These are phyloP conservation scores for Suillus ampliporus DNA, from an alignment of 768 basidiomycete genomes.

Conservation along the genomic window DNA sequence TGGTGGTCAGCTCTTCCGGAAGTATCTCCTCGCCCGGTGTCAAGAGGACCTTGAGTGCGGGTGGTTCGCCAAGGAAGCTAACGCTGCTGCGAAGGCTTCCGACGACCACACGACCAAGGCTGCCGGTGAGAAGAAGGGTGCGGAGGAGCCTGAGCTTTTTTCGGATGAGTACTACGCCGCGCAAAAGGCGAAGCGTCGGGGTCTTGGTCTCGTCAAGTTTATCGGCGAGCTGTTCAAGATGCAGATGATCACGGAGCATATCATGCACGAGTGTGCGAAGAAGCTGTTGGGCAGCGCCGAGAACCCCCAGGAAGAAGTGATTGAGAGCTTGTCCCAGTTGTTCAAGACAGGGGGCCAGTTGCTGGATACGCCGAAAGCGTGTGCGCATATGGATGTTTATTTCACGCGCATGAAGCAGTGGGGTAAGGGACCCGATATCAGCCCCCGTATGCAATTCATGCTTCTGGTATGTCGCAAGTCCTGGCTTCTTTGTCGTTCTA, in stretches of 20 bases:
- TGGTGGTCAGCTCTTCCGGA: conserved; percentile 94
- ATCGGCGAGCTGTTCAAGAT: conserved; percentile 98
- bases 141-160: conserved; percentile 73
- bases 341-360: conserved; percentile 85
- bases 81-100: conserved; percentile 79
- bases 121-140: conserved; percentile 61
- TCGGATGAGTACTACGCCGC: conserved; percentile 97
- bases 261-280: conserved; percentile 99
- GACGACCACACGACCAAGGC: conserved; percentile 84
- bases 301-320: conserved; percentile 95
- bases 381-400: conserved; percentile 89
- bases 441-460: conserved; percentile 93
- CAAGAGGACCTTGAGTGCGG: conserved; percentile 98
- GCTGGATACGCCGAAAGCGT: conserved; percentile 83
- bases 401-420: conserved; percentile 90
- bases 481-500: conserved; percentile 11
- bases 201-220: conserved; percentile 96
- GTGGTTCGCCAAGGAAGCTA: conserved; percentile 88
- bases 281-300: conserved; percentile 89
- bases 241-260: conserved; percentile 95
- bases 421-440: conserved; percentile 72
- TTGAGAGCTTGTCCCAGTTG: conserved; percentile 94
- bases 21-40: conserved; percentile 95
- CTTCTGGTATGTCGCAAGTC: conserved; percentile 67
- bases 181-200: conserved; percentile 96